These are phyloP conservation scores for Lactarius akahatsu DNA, from an alignment of 768 basidiomycete genomes.

Conservation along the genomic window DNA sequence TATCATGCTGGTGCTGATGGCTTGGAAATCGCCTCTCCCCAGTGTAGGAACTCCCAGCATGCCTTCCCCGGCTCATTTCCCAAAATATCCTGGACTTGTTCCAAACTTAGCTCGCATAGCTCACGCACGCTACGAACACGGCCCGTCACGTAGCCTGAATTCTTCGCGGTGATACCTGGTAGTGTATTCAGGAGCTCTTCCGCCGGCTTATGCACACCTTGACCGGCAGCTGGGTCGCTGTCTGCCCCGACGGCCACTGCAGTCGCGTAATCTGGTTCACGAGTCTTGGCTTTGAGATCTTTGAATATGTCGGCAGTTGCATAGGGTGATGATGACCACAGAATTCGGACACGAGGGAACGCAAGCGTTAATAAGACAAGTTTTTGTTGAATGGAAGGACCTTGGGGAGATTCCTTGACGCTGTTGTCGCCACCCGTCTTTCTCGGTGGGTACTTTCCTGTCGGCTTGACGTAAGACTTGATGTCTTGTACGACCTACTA, in stretches of 20 bases:
- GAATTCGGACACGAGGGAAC: constrained; percentile 89
- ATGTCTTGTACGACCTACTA: constrained; percentile 59
- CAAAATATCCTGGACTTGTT: constrained; percentile 67
- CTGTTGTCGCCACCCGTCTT: constrained; percentile 41
- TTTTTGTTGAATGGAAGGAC: constrained; percentile 80
- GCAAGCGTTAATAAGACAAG: constrained; percentile 84
- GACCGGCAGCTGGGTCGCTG: constrained; percentile 63
- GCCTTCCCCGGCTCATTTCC: constrained; percentile 79
- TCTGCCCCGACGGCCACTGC: constrained; percentile 83
- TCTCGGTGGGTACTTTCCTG: constrained; percentile 54
- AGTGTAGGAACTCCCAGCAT: constrained; percentile 82
- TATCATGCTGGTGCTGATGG: neutral
- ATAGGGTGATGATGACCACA: constrained; percentile 97
- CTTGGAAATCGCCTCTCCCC: constrained; percentile 45
- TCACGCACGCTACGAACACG: constrained; percentile 76
- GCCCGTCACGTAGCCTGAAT: constrained; percentile 79
- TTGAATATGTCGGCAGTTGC: constrained; percentile 89
- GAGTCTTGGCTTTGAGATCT: constrained; percentile 78
- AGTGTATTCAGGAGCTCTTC: constrained; percentile 81
- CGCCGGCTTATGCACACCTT: constrained; percentile 68
- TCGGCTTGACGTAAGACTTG: constrained; percentile 65
- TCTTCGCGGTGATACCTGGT: constrained; percentile 84
- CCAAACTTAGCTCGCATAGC: constrained; percentile 61
- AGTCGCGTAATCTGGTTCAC: constrained; percentile 75
- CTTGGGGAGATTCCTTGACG: constrained; percentile 38